phyloP scores from a whole-genome alignment of 257 asterid species.

The Galeopsis tetrahit region DNA sequence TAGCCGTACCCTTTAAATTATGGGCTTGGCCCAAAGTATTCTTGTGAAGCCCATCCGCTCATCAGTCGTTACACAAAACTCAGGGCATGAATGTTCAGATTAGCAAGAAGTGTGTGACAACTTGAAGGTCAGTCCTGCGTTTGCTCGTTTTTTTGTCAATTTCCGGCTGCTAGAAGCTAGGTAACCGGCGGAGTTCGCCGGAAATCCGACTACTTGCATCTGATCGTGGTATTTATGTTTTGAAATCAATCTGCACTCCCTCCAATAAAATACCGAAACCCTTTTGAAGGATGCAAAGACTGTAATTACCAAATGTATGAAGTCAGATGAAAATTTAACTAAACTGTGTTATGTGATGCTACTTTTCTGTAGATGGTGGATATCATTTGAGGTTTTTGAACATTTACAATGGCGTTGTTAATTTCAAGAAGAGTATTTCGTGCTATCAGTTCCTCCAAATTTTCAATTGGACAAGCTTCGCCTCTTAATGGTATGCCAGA shows the following conservation, averaged over 20 bases:
- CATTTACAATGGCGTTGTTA: slow-evolving; percentile 33
- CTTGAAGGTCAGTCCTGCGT: not conserved
- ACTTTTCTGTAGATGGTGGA: not conserved
- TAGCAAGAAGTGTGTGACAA: not conserved
- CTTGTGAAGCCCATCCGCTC: not conserved
- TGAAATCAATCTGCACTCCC: too few species aligned
- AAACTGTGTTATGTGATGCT: not conserved
- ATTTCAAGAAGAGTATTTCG: slow-evolving; percentile 36
- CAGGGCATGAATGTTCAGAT: not conserved
- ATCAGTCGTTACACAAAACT: not conserved
- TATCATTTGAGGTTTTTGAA: slow-evolving; percentile 10
- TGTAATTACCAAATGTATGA: too few species aligned
- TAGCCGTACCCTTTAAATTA: not conserved
- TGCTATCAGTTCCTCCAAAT: slow-evolving; percentile 28
- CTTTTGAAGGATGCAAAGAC: too few species aligned
- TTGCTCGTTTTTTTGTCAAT: too few species aligned
- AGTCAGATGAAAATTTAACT: not conserved
- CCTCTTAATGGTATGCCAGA: slow-evolving; percentile 28
- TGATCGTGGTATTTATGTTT: not conserved
- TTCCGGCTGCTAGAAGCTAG: too few species aligned
- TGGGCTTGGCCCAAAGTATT: not conserved
- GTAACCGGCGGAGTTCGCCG: too few species aligned
- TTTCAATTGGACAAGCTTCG: slow-evolving; percentile 15
- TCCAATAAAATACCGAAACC: too few species aligned
- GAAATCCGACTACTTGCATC: not conserved